Base-by-base conservation (phyloP, 2,329 filamentous ascomycete genomes). In the Epichloe aotearoae region DNA sequence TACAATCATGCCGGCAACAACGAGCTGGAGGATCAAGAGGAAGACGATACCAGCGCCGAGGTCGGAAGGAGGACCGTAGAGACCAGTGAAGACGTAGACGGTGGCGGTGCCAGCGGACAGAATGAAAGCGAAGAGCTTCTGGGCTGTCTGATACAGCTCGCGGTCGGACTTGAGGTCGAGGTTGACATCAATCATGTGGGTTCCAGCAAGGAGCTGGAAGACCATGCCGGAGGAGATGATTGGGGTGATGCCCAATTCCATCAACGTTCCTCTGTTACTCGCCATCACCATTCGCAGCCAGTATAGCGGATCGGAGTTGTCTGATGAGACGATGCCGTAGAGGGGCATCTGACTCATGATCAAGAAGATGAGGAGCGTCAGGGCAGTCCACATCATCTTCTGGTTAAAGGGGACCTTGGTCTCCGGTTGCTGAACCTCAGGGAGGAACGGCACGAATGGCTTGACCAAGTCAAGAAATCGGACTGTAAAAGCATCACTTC, bases 181-280 rank as follows among this genome's bases (percentile, higher is more conserved):
- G 82, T 98, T 97, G 78, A 98, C 91, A 70, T 98, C 93, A 73
- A 98, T 97, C 76, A 97, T 86, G 80, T 98, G 93, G 70, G 93
- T 98, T 67, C 93, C 93, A 66, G 93, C 93, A 59, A 98, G 87
- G 65, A 98, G 90, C 84, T 98, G 93, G 83, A 98, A 98, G 65
- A 98, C 89, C 93, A 98, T 98, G 73, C 93, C 93, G 38, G 93
- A 97, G 54, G 93, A 96, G 74, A 98, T 97, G 72, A 98, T 98
- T 63, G 94, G 94, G 23, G 93, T 95, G 63, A 97, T 93, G 76
- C 90, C 89, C 75, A 95, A 68, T 68, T 95, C 90, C 90, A 95
- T 95, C 69, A 95, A 70, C 26, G 90, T 95, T 71, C 90, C 90
- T 66, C 90, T 83, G 72, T 98, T 98, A 85, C 88, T 95, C 66